Evolutionary conservation across 140 eudicot species (phyloP).

Genomic region (Bidens hawaiensis): DNA sequence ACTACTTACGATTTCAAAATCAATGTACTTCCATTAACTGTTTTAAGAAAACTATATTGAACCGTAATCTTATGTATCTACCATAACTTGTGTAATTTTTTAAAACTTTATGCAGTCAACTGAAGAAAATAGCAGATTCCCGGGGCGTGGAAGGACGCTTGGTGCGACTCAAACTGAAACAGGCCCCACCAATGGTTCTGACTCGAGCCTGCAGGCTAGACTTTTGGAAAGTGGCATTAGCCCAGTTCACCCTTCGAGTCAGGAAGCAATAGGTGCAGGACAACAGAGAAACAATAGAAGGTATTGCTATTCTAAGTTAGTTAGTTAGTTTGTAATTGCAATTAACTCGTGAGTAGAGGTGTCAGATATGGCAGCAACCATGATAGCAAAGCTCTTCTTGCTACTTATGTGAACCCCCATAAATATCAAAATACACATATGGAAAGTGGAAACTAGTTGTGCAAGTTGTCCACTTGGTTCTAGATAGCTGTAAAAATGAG

Average conservation of each 20-base stretch:
- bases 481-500: neutral
- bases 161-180: slow-evolving; percentile 42
- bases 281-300: slow-evolving; percentile 51
- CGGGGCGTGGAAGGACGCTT: slow-evolving; percentile 88
- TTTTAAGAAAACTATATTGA: neutral
- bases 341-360: neutral
- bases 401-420: neutral
- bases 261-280: slow-evolving; percentile 37
- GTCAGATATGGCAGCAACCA: neutral
- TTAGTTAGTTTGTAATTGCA: neutral
- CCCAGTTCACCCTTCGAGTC: slow-evolving; percentile 42
- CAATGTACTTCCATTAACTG: neutral
- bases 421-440: neutral
- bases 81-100: neutral
- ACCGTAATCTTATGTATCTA: neutral
- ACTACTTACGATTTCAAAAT: neutral
- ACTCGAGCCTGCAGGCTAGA: slow-evolving; percentile 69
- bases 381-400: neutral
- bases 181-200: slow-evolving; percentile 38
- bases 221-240: slow-evolving; percentile 61
- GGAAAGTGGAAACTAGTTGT: neutral
- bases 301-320: slow-evolving; percentile 29
- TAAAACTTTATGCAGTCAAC: slow-evolving; percentile 42
- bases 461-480: neutral
- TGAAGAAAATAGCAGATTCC: slow-evolving; percentile 62